Evolutionary conservation across 1,139 yeast species (phyloP).

Genomic region (Magnusiomyces paraingens): DNA sequence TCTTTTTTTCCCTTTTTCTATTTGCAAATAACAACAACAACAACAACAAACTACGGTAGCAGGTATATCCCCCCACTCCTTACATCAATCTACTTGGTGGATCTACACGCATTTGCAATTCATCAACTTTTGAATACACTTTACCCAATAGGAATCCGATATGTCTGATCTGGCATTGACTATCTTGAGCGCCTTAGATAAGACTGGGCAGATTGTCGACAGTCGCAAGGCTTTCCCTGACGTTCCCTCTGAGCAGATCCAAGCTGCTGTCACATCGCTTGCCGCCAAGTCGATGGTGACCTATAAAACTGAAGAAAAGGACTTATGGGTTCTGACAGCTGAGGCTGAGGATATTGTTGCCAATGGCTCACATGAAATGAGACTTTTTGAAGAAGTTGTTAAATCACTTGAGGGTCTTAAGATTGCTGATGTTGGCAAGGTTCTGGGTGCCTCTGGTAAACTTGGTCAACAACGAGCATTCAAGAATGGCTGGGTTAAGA

Average conservation of each 20-base stretch:
- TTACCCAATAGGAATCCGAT: not conserved
- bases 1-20: no score
- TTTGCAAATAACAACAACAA: no score
- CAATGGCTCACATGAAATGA: slow-evolving; percentile 85
- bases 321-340: slow-evolving; percentile 64
- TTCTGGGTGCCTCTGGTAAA: slow-evolving; percentile 76
- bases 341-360: slow-evolving; percentile 78
- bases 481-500: slow-evolving; percentile 93
- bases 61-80: no score
- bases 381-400: slow-evolving; percentile 70
- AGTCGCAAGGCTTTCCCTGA: slow-evolving; percentile 54
- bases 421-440: slow-evolving; percentile 69
- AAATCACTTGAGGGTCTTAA: slow-evolving; percentile 72
- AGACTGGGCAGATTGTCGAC: slow-evolving; percentile 54
- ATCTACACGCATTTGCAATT: not conserved
- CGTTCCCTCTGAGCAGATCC: slow-evolving; percentile 47
- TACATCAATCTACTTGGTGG: no score
- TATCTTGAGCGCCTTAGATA: slow-evolving; percentile 57
- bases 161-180: slow-evolving; percentile 45
- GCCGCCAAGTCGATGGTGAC: slow-evolving; percentile 77
- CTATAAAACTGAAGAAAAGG: slow-evolving; percentile 68
- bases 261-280: slow-evolving; percentile 79
- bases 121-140: not conserved
- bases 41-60: no score
- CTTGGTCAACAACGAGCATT: slow-evolving; percentile 98